phyloP scores from a whole-genome alignment of 129 eudicot genomes.

The Escallonia rubra region DNA sequence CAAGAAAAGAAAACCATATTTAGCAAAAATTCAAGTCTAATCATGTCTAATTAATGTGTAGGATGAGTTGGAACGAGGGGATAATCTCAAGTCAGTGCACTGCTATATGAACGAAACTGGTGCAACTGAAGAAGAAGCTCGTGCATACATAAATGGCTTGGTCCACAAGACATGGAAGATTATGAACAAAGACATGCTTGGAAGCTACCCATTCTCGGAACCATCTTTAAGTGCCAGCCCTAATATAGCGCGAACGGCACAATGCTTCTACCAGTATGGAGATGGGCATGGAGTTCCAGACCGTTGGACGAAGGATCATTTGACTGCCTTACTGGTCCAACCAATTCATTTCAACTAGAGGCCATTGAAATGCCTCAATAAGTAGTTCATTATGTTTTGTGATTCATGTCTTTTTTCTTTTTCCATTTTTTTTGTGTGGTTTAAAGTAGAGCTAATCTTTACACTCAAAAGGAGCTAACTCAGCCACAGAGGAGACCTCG shows the following conservation, averaged over 20 bases:
- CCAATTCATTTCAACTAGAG: conserved; percentile 5
- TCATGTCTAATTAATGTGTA: not conserved
- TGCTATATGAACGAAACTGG: conserved; percentile 9
- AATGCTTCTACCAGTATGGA: not conserved
- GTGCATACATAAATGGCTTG: too few species aligned
- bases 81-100: conserved; percentile 15
- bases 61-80: conserved; percentile 40
- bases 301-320: not conserved
- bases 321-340: conserved; percentile 2
- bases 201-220: not conserved
- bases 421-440: too few species aligned
- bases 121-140: conserved; percentile 12
- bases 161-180: too few species aligned
- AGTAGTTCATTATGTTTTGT: too few species aligned
- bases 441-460: too few species aligned
- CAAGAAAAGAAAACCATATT: not conserved
- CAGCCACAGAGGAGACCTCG: too few species aligned
- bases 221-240: not conserved
- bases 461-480: too few species aligned
- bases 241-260: conserved; percentile 1
- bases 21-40: not conserved
- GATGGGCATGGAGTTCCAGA: conserved; percentile 48
- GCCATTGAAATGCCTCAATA: too few species aligned
- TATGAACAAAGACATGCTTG: conserved; percentile 33
- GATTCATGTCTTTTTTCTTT: too few species aligned